Evolutionary conservation across 2,329 filamentous ascomycete genomes (phyloP), one percentile per base, ranked within the genome.

Genomic region (Aspergillus fumigatiaffinis): DNA sequence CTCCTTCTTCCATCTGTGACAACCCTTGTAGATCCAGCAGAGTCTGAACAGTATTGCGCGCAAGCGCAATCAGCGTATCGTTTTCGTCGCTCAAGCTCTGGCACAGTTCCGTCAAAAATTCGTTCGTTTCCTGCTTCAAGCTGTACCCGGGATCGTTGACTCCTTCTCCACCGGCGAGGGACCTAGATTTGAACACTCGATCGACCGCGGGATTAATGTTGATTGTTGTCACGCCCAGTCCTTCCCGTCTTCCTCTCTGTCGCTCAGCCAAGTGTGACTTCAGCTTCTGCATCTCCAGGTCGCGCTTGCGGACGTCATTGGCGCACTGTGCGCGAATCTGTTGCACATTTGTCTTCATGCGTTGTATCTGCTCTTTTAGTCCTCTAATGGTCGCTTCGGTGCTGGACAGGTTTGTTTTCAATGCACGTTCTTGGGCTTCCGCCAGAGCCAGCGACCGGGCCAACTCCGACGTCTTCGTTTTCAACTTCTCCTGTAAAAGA

Each of bases 41-140:
- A 0, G 86, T 90, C 1, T 84, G 78, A 56, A 93, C 83, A 0
- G 91, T 90, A 52, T 84, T 85, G 53, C 86, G 81, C 52, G 96
- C 82, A 29, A 97, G 79, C 1, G 79, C 80, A 41, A 95, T 85
- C 12, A 97, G 76, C 4, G 84, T 83, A 69, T 97, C 92, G 67
- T 99, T 99, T 73, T 99, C 94, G 63, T 96, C 91, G 68, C 91
- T 94, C 57, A 97, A 77, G 42, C 85, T 86, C 70, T 90, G 89
- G 29, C 91, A 92, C 57, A 96, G 78, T 68, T 90, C 87, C 0
- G 92, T 94, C 56, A 99, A 78, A 69, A 97, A 97, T 51, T 92
- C 87, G 50, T 93, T 96, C 4, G 93, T 96, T 76, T 97, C 94
- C 71, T 88, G 86, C 66, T 87, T 87, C 59, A 97, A 77, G 65